Base-by-base conservation (phyloP, 2,329 filamentous ascomycete genomes). In the Phialophora macrospora region DNA sequence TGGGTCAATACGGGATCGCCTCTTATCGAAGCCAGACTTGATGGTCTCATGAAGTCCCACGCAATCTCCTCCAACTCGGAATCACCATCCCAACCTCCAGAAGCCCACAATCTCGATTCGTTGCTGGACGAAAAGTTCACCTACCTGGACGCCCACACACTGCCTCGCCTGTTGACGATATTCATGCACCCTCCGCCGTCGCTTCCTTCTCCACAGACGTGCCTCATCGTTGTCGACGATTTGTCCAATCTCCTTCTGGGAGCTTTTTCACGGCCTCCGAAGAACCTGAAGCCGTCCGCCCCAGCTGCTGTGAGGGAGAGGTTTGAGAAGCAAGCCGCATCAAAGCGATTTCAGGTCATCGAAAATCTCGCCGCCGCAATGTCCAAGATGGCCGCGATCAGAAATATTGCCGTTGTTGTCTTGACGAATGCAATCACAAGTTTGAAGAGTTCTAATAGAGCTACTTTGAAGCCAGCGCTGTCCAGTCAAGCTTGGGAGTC, bases 351-450 rank as follows among this genome's bases (percentile, higher is more conserved):
- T 69, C 62, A 71, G 69, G 83, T 96, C 30, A 86, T 92, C 66
- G 88, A 85, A 64, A 86, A 89, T 3, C 79, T 97, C 11, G 80
- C 83, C 5, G 80, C 80, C 3, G 80, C 80, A 44, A 77, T 89
- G 3, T 86, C 89, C 67, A 93, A 89, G 72, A 83, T 96, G 11
- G 92, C 93, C 4, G 87, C 89, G 11, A 85, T 89, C 32, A 85
- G 87, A 69, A 85, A 91, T 72, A 82, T 93, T 60, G 90, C 92
- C 26, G 82, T 96, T 49, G 81, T 97, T 2, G 76, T 95, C 22
- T 83, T 93, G 56, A 92, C 88, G 44, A 93, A 96, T 75, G 92
- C 90, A 65, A 90, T 89, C 49, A 96, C 92, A n/a, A 90, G 88
- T 70, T 89, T 96, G 79, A 88, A 90, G 68, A 44, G 11, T 22